Evolutionary conservation across 2,329 filamentous ascomycete genomes (phyloP).

Genomic region (Cadophora sp.): DNA sequence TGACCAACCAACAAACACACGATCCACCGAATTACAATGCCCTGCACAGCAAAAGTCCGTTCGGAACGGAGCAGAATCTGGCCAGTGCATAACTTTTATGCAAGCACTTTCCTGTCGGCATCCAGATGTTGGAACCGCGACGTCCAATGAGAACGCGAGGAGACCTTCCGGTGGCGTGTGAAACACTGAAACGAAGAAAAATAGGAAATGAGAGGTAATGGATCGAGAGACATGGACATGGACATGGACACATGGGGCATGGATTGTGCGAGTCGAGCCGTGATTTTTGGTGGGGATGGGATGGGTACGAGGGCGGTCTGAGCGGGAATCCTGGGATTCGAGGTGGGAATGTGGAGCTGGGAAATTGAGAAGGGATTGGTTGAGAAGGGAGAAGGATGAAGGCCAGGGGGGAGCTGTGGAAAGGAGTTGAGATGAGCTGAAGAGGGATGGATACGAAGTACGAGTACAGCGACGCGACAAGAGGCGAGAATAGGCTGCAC

Average conservation of each 20-base stretch:
- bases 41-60: not conserved
- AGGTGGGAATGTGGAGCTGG: not conserved
- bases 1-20: not conserved
- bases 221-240: not conserved
- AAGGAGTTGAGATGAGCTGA: not conserved
- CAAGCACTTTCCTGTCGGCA: constrained; percentile 3
- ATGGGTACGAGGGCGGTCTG: constrained; percentile 15
- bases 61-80: constrained; percentile 2
- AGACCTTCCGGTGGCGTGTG: not conserved
- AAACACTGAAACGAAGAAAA: constrained; percentile 4
- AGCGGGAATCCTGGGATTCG: not conserved
- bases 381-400: not conserved
- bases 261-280: constrained; percentile 19
- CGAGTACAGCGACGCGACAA: constrained; percentile 4
- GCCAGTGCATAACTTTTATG: constrained; percentile 9
- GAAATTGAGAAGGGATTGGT: not conserved
- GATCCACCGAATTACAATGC: not conserved
- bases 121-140: not conserved
- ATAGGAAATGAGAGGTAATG: not conserved
- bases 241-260: not conserved
- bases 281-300: not conserved
- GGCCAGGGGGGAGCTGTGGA: not conserved
- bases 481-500: not conserved
- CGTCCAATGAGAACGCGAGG: not conserved
- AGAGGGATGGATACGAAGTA: not conserved